Evolutionary conservation across 257 asterid species (phyloP).

Genomic region (Lycium barbarum): DNA sequence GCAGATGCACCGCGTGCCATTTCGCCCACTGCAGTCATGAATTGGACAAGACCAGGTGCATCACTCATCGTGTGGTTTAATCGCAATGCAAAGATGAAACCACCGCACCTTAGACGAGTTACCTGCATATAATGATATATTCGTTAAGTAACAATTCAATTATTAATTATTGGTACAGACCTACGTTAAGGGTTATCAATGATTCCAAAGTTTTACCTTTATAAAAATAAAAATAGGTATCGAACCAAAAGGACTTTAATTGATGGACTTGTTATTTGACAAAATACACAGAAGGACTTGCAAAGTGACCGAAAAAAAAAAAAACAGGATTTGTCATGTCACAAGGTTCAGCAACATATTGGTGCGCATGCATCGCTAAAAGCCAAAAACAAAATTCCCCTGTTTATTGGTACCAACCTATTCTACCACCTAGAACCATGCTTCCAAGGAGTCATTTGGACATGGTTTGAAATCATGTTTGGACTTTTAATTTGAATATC

Average conservation of each 20-base stretch:
- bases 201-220: too few relatives aligned
- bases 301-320: neutral
- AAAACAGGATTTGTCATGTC: neutral
- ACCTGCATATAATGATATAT: slow-evolving; percentile 45
- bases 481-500: too few relatives aligned
- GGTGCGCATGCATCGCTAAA: neutral
- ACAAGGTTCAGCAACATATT: neutral
- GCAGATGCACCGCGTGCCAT: slow-evolving; percentile 57
- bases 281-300: too few relatives aligned
- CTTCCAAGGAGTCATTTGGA: too few relatives aligned
- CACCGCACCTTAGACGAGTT: slow-evolving; percentile 72
- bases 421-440: neutral
- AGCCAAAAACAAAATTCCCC: neutral
- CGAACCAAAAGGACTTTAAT: too few relatives aligned
- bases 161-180: neutral
- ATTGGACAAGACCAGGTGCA: slow-evolving; percentile 65
- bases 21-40: slow-evolving; percentile 66
- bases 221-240: too few relatives aligned
- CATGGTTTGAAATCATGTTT: too few relatives aligned
- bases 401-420: neutral
- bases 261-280: too few relatives aligned
- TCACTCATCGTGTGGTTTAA: slow-evolving; percentile 75
- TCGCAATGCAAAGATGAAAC: slow-evolving; percentile 66
- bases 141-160: neutral
- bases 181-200: too few relatives aligned